Base-by-base conservation (phyloP, 208 protist species). In the Angomonas ambiguus region DNA sequence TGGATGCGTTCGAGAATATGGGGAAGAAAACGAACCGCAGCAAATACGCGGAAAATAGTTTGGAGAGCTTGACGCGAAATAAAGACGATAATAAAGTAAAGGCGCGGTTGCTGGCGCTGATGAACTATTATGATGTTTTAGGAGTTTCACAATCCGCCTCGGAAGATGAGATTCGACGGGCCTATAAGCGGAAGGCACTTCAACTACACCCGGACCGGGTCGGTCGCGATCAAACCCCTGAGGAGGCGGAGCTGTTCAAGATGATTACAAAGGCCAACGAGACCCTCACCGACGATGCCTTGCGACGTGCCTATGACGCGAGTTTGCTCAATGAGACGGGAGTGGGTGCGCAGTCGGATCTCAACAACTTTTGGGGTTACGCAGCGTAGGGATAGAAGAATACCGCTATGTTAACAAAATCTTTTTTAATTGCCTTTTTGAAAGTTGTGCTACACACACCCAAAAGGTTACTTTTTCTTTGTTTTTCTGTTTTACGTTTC, bases 51-150 rank as follows among this genome's bases (percentile, higher is more conserved):
- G 24, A 72, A 20, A 58, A 83, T 56, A 85, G 70, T 42, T 66
- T 88, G 61, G 79, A 68, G 57, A 53, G 76, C 60, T 67, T 88
- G 35, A 88, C 82, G 25, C 78, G 77, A 42, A 88, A 88, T 68
- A 82, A 80, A 38, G 79, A 88, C 30, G 79, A 87, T 74, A 92
- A 89, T 66, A 79, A 81, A 55, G 83, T 92, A 28, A 75, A 77
- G 22, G 84, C 87, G 32, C 80, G 85, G 13, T 71, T 96, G 63
- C 62, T 94, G 56, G 77, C 84, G 32, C 64, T 94, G 59, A 95
- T 95, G 89, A 91, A 91, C 66, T 94, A 92, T 80, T 97, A 97
- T 71, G 89, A 95, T 49, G 75, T 97, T 8, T 77, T 97, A 0
- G 89, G 88, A 27, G 85, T 97, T n/a, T 65, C 82, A 6, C 72